A percentile compares a stretch with the other conserved stretches of the same genome.
These are phyloP conservation scores for Eutrema yunnanense DNA, from an alignment of 345 rosid species.

Conservation along the genomic window DNA sequence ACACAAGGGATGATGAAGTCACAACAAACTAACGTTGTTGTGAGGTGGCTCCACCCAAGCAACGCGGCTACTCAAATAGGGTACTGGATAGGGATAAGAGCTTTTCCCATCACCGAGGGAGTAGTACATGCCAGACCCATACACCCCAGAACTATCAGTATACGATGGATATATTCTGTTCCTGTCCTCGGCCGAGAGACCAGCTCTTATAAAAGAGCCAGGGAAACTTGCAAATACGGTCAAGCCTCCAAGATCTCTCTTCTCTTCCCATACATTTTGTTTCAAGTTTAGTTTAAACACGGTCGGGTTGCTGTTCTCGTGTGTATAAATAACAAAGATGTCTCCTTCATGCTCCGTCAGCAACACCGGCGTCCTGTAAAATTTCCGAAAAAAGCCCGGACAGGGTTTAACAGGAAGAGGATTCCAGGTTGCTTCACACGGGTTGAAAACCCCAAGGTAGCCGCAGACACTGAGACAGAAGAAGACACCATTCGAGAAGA, in stretches of 20 bases:
- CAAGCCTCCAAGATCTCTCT: slow-evolving; percentile 6
- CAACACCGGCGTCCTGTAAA: background rate
- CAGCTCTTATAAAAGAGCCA: background rate
- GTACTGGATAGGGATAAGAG: background rate
- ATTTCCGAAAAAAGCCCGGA: background rate
- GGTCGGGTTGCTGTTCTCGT: background rate
- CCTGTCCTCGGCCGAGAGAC: background rate
- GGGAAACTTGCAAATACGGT: background rate
- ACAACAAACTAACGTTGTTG: background rate
- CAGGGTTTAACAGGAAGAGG: background rate
- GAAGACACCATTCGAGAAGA: background rate
- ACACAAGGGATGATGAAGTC: background rate
- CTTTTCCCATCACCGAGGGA: background rate
- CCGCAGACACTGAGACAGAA: background rate
- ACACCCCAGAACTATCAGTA: background rate
- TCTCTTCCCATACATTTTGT: background rate
- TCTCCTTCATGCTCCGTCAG: background rate
- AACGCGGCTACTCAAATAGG: background rate
- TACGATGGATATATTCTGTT: background rate
- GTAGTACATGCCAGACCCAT: background rate
- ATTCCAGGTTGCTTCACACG: background rate
- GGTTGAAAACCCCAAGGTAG: background rate
- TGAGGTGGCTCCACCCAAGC: background rate
- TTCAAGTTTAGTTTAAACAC: background rate
- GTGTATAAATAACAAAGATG: background rate